Conservation (phyloP, 2,329 filamentous ascomycete species). For the Mariannaea elegans region DNA sequence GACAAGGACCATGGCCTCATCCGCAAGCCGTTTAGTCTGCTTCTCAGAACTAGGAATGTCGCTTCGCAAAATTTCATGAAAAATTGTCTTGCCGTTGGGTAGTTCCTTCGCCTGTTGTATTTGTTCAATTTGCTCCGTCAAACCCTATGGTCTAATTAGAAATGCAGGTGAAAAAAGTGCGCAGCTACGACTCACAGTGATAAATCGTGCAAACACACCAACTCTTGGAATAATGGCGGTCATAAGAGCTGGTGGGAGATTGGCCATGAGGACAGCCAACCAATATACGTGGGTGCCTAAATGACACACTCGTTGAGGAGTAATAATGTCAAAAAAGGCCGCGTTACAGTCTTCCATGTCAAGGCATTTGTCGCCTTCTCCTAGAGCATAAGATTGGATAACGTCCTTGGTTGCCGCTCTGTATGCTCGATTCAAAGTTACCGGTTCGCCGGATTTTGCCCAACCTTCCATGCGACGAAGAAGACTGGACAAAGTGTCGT, state of each 20-base stretch:
- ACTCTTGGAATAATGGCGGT: constrained; percentile 24
- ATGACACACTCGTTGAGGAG: constrained; percentile 26
- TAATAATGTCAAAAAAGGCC: constrained; percentile 37
- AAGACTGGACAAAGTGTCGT: constrained; percentile 18
- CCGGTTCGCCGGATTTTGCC: constrained; percentile 4
- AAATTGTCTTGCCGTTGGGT: constrained; percentile 39
- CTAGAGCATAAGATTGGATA: constrained; percentile 31
- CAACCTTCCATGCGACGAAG: constrained; percentile 17
- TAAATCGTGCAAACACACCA: constrained; percentile 8
- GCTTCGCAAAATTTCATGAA: constrained; percentile 43
- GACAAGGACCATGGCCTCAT: constrained; percentile 46
- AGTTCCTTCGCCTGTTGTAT: constrained; percentile 14
- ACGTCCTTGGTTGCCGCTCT: constrained; percentile 32
- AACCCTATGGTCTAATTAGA: constrained; percentile 6
- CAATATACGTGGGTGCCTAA: constrained; percentile 34
- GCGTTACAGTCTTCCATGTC: constrained; percentile 42
- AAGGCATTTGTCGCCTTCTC: constrained; percentile 38
- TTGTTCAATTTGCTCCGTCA: constrained; percentile 16
- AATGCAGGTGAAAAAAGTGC: rapidly evolving
- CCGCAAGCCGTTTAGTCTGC: constrained; percentile 38
- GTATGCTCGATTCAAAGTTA: constrained; percentile 15
- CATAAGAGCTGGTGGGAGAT: constrained; percentile 34
- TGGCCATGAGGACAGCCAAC: constrained; percentile 30
- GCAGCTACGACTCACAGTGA: background rate
- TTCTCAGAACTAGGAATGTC: constrained; percentile 47